Evolutionary conservation across 2,329 filamentous ascomycete species (phyloP).

Genomic region (Lachnellula willkommii): DNA sequence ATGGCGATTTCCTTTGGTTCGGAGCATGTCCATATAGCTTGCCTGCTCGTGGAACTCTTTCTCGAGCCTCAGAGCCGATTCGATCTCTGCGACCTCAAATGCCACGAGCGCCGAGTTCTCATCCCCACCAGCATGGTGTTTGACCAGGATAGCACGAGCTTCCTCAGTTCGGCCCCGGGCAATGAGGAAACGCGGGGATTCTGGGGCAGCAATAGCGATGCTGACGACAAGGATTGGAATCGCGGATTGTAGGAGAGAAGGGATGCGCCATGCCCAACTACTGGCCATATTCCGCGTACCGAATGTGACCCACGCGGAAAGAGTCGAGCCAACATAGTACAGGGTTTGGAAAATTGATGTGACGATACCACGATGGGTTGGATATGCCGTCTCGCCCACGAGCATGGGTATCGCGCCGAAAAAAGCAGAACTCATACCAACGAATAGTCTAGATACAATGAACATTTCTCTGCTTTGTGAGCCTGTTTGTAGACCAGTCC

Average conservation of each 20-base stretch:
- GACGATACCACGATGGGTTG: constrained; percentile 7
- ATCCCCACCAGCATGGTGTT: constrained; percentile 45
- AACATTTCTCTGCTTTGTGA: constrained; percentile 25
- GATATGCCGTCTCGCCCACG: constrained; percentile 14
- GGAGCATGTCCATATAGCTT: constrained; percentile 22
- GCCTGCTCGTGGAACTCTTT: constrained; percentile 8
- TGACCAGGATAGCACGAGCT: constrained; percentile 45
- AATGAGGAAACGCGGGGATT: constrained; percentile 49
- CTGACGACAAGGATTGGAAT: constrained; percentile 43
- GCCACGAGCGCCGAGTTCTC: constrained; percentile 26
- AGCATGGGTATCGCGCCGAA: constrained; percentile 9
- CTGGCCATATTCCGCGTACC: constrained; percentile 12
- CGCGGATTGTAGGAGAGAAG: constrained; percentile 32
- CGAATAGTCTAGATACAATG: constrained; percentile 30
- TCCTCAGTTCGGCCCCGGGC: constrained; percentile 45
- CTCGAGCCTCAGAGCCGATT: constrained; percentile 20
- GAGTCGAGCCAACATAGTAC: constrained; percentile 21
- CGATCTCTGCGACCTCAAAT: constrained; percentile 26
- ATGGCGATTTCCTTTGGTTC: constrained; percentile 27
- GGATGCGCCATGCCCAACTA: constrained; percentile 37
- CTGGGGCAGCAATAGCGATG: constrained; percentile 39
- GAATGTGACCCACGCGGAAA: constrained; percentile 21
- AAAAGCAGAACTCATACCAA: constrained; percentile 28
- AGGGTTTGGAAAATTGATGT: constrained; percentile 13
- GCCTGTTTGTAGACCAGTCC: constrained; percentile 37